Percentiles rank a stretch among this genome's conserved stretches.
These are phyloP conservation scores for Centaurea solstitialis DNA, from an alignment of 129 eudicot species.

Conservation along the genomic window DNA sequence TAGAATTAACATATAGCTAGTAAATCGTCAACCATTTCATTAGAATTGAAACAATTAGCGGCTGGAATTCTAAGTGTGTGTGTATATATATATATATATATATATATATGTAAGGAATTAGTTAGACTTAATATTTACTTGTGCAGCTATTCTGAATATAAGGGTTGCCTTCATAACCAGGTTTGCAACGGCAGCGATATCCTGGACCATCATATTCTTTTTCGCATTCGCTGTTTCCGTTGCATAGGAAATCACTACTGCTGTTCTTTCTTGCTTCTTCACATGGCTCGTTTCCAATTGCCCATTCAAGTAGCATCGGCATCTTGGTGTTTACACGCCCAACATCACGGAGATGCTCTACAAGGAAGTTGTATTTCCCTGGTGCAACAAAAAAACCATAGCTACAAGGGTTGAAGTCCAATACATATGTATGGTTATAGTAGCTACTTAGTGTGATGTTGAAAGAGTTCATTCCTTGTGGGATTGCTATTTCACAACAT, in stretches of 20 bases:
- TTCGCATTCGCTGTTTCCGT: conserved; percentile 27
- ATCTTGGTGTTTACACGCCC: conserved; percentile 7
- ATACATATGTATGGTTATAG: background rate
- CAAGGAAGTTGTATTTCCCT: conserved; percentile 12
- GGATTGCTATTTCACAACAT: conserved; percentile 31
- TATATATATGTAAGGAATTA: no score
- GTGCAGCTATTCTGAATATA: conserved; percentile 37
- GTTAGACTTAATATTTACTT: no score
- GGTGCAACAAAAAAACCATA: conserved; percentile 19
- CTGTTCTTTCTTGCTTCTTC: conserved; percentile 10
- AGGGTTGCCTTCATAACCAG: conserved; percentile 53
- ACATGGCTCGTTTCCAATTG: conserved; percentile 35
- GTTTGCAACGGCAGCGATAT: conserved; percentile 37
- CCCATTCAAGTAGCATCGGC: conserved; percentile 56
- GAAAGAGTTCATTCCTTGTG: background rate
- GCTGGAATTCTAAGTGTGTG: no score
- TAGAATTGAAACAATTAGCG: no score
- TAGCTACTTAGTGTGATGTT: background rate
- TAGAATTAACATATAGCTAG: background rate
- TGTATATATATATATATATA: no score
- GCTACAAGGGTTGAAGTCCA: conserved; percentile 36
- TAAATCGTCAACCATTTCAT: background rate
- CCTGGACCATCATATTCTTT: conserved; percentile 31
- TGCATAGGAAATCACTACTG: conserved; percentile 17
- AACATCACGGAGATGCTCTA: conserved; percentile 5